phyloP scores from a whole-genome alignment of 352 stramenopile genomes.

The Phytopythium kandeliae region DNA sequence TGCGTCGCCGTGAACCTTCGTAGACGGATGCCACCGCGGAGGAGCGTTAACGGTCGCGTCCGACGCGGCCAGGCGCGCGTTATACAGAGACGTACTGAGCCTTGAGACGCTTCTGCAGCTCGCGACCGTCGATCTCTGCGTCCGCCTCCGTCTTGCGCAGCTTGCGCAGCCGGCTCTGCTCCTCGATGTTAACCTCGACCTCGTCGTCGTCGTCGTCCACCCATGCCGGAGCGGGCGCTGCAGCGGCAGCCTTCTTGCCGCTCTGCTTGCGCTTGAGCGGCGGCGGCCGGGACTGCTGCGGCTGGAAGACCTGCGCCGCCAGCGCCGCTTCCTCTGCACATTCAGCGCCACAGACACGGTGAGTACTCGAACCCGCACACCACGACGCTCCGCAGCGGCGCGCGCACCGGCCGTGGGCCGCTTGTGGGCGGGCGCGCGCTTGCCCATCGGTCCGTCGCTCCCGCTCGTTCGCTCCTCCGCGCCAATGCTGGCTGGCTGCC shows the following conservation, averaged over 20 bases:
- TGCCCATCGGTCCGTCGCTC: conserved; percentile 29
- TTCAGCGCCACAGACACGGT: not conserved
- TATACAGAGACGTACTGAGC: conserved; percentile 81
- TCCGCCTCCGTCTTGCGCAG: conserved; percentile 77
- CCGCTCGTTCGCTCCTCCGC: not conserved
- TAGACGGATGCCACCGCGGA: too few relatives aligned
- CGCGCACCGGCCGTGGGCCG: conserved; percentile 16
- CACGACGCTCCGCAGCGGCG: not conserved
- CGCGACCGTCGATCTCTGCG: conserved; percentile 50
- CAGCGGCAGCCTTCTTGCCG: conserved; percentile 10
- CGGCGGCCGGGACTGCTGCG: conserved; percentile 22
- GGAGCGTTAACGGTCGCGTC: too few relatives aligned
- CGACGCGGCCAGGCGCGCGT: too few relatives aligned
- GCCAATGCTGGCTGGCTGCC: conserved; percentile 3
- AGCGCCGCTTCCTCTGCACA: conserved; percentile 45
- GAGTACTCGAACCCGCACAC: not conserved
- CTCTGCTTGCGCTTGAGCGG: conserved; percentile 16
- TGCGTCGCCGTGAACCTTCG: conserved; percentile 52
- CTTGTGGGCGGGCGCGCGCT: conserved; percentile 23
- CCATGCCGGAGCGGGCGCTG: conserved; percentile 58
- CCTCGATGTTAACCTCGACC: conserved; percentile 65
- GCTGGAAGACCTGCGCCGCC: conserved; percentile 49
- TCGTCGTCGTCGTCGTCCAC: conserved; percentile 84
- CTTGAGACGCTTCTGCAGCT: conserved; percentile 78
- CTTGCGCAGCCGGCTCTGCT: conserved; percentile 72